Base-by-base conservation (phyloP, 768 basidiomycete genomes). In the Podaxis carcinomalis region DNA sequence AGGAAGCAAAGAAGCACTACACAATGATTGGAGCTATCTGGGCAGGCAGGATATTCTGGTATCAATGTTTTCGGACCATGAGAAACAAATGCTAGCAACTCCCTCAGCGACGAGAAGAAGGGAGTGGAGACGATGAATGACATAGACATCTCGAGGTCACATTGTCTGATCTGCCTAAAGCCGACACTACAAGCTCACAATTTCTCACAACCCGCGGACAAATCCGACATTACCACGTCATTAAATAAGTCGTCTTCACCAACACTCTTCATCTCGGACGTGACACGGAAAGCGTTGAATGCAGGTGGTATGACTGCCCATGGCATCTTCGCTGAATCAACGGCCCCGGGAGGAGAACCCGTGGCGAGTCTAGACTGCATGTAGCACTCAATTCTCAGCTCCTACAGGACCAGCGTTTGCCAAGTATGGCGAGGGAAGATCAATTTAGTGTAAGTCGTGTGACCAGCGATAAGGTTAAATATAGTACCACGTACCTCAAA, bases 321-420 rank as follows among this genome's bases (percentile, higher is more conserved):
- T 4, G 70, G 68, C 25, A 65, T 66, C 36, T 49, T 60, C 5
- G 51, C 44, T 36, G 67, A 51, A 55, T 72, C 66, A 7, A 71
- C 70, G 9, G 64, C 59, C 19, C 59, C 50, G 10, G 72, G 70
- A 2, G 63, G 64, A 11, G 42, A 55, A 25, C 72, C 70, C 50
- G 65, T 67, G 4, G 72, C 71, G 13, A 71, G 47, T 3, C 47
- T 21, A 16, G 69, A 70, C 56, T 72, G 72, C 5, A 62, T 55
- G 57, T 74, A 74, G 21, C 72, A 71, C 56, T 72, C 73, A 14
- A 70, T 32, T 40, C 72, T 68, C 47, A 74, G 64, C 67, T 74
- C 71, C 73, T 74, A 53, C 10, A 39, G 21, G n/a, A 39, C 28
- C 57, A 19, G 21, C 23, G 7, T 11, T 13, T 9, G 23, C 4